Evolutionary conservation across 208 protist species (phyloP).

Genomic region (Endotrypanum monterogeii): DNA sequence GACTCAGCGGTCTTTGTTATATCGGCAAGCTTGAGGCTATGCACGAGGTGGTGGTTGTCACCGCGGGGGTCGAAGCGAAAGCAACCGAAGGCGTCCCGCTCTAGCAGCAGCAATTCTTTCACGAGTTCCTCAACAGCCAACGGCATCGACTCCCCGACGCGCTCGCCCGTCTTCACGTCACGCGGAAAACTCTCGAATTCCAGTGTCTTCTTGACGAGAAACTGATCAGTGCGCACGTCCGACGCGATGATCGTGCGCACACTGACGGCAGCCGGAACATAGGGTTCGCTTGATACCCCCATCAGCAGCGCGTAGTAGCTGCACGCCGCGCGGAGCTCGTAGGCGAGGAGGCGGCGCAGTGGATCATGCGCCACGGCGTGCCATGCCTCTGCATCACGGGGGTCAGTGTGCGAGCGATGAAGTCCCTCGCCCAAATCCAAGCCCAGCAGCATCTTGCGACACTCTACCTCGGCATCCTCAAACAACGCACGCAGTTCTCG

Average conservation of each 20-base stretch:
- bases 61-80: constrained; percentile 82
- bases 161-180: constrained; percentile 50
- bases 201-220: constrained; percentile 51
- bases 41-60: constrained; percentile 72
- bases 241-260: constrained; percentile 72
- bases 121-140: constrained; percentile 52
- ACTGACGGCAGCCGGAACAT: constrained; percentile 43
- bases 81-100: constrained; percentile 79
- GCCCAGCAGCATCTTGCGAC: constrained; percentile 54
- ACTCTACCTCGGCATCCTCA: constrained; percentile 69
- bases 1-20: constrained; percentile 60
- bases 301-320: constrained; percentile 70
- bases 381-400: constrained; percentile 30
- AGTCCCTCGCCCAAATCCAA: constrained; percentile 22
- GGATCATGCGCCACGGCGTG: constrained; percentile 54
- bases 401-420: neutral
- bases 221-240: constrained; percentile 66
- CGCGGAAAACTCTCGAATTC: constrained; percentile 52
- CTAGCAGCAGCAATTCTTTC: constrained; percentile 76
- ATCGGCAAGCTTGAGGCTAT: constrained; percentile 65
- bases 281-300: constrained; percentile 50
- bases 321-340: constrained; percentile 73
- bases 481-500: constrained; percentile 80
- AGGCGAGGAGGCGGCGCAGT: constrained; percentile 61
- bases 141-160: constrained; percentile 28